Evolutionary conservation across 2,329 filamentous ascomycete genomes (phyloP).

Genomic region (Allantophomopsis cytisporea): DNA sequence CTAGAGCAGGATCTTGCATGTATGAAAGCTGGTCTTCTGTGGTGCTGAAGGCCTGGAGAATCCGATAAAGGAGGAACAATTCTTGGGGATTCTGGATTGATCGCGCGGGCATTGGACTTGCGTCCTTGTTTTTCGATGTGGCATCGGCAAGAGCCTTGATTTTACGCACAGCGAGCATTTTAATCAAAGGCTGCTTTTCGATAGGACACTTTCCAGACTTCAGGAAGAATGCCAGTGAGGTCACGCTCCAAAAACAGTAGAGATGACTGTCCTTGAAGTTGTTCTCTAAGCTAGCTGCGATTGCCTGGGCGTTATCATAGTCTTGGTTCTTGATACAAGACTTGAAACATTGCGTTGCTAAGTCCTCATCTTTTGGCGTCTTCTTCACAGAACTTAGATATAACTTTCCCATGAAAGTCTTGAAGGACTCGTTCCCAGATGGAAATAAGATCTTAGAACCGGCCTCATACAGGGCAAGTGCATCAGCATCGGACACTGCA

Average conservation of each 20-base stretch:
- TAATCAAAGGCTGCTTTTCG: constrained; percentile 13
- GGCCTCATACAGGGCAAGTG: constrained; percentile 16
- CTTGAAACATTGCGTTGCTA: constrained; percentile 14
- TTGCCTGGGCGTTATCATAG: constrained; percentile 19
- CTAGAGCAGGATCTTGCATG: constrained; percentile 14
- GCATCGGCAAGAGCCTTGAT: constrained; percentile 17
- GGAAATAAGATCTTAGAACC: constrained; percentile 11
- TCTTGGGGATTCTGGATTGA: constrained; percentile 20
- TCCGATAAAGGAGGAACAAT: constrained; percentile 15
- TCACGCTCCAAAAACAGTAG: constrained; percentile 20
- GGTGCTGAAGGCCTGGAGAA: constrained; percentile 2
- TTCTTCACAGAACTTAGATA: constrained; percentile 17
- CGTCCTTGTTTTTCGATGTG: constrained; percentile 15
- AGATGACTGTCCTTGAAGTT: constrained; percentile 15
- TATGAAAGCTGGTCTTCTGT: constrained; percentile 12
- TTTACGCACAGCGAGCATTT: constrained; percentile 12
- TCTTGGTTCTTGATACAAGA: constrained; percentile 16
- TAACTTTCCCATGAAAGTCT: constrained; percentile 15
- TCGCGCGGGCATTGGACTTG: constrained; percentile 12
- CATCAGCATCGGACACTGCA: constrained; percentile 12
- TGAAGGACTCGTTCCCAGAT: constrained; percentile 10
- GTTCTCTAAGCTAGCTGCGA: constrained; percentile 19
- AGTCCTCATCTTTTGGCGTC: constrained; percentile 15
- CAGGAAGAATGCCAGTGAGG: constrained; percentile 6
- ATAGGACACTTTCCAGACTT: not conserved